Percentiles rank a stretch among this genome's conserved stretches.
phyloP scores from a whole-genome alignment of 352 stramenopile species.

The Bremia lactucae region DNA sequence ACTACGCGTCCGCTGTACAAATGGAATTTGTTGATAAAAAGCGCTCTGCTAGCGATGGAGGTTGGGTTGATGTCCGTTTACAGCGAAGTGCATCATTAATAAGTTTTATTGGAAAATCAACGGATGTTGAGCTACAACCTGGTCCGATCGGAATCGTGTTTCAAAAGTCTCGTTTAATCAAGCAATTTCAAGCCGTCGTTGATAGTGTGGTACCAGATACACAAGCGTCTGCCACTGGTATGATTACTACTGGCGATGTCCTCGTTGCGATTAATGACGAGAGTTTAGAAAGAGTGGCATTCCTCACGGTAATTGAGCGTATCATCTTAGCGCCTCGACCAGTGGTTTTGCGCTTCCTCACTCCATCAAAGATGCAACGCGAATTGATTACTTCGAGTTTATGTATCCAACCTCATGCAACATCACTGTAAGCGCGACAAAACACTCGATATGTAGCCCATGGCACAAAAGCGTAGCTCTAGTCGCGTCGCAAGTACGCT shows the following conservation, averaged over 20 bases:
- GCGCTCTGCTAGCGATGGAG: conserved; percentile 38
- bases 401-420: conserved; percentile 46
- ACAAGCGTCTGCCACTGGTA: conserved; percentile 54
- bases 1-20: conserved; percentile 4
- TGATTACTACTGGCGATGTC: conserved; percentile 63
- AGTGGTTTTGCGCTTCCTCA: conserved; percentile 58
- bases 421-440: conserved; percentile 54
- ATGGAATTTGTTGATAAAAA: conserved; percentile 23
- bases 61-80: conserved; percentile 67
- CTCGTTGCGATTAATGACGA: conserved; percentile 66
- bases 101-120: conserved; percentile 33
- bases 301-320: conserved; percentile 65
- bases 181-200: conserved; percentile 61
- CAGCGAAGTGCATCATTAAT: conserved; percentile 36
- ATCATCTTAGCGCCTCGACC: conserved; percentile 63
- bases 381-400: conserved; percentile 28
- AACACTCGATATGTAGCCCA: conserved; percentile 49
- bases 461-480: conserved; percentile 38
- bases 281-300: conserved; percentile 47
- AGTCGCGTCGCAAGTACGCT: conserved; percentile 34
- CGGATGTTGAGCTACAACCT: conserved; percentile 60
- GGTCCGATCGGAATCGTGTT: conserved; percentile 75
- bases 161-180: conserved; percentile 52
- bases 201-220: conserved; percentile 76
- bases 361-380: conserved; percentile 29